Evolutionary conservation across 192 early-diverging fungal species (phyloP).

Genomic region (Anaeromyces robustus): DNA sequence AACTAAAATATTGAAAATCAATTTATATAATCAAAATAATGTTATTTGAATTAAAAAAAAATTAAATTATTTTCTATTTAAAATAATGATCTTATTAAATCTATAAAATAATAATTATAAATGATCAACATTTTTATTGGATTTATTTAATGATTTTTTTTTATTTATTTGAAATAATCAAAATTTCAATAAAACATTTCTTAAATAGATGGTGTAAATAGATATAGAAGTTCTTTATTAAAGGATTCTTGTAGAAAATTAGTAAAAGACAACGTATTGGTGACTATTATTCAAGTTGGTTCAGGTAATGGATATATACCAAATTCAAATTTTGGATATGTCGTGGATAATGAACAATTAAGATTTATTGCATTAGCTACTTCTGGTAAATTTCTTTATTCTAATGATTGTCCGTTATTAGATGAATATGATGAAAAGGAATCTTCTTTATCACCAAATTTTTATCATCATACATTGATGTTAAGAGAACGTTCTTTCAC

Average conservation of each 20-base stretch:
- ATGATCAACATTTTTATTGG: too few species aligned
- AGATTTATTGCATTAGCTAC: slow-evolving; percentile 51
- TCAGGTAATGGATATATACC: slow-evolving; percentile 39
- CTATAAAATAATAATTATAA: too few species aligned
- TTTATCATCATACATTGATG: background rate
- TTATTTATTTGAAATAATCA: too few species aligned
- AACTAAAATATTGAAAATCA: too few species aligned
- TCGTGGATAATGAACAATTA: slow-evolving; percentile 59
- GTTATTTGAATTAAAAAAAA: too few species aligned
- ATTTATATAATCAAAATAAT: too few species aligned
- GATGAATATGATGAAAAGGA: slow-evolving; percentile 1
- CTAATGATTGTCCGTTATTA: slow-evolving; percentile 33
- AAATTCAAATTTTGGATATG: slow-evolving; percentile 56
- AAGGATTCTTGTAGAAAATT: background rate
- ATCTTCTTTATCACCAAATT: background rate
- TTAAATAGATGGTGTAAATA: background rate
- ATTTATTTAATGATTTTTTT: too few species aligned
- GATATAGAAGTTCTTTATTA: background rate
- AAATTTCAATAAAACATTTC: too few species aligned
- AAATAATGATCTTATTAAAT: too few species aligned
- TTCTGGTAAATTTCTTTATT: slow-evolving; percentile 51
- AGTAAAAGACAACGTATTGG: background rate
- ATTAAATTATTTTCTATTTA: too few species aligned
- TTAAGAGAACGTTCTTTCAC: background rate
- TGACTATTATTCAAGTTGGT: slow-evolving; percentile 52